Conservation (phyloP, 2,329 filamentous ascomycete species). For the Colletotrichum endophyticum region DNA sequence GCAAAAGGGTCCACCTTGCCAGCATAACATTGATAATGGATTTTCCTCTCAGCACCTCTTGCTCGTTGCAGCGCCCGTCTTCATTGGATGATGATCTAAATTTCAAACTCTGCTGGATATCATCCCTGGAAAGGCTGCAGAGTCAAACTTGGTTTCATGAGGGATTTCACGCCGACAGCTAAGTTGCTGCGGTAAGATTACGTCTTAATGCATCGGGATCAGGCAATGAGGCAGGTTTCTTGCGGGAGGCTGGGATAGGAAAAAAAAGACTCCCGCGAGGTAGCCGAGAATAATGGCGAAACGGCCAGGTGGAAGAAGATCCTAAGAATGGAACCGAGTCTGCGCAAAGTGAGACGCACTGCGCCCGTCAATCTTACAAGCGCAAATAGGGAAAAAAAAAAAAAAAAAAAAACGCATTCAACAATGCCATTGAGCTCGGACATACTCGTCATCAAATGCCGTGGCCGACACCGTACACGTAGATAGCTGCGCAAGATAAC, state of each 20-base stretch:
- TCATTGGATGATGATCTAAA: constrained; percentile 12
- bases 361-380: not conserved
- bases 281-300: constrained; percentile 19
- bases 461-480: not conserved
- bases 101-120: constrained; percentile 1
- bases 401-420: not conserved
- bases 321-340: not conserved
- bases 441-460: not conserved
- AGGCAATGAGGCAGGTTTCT: not conserved
- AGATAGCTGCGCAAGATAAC: not conserved
- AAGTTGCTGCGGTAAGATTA: constrained; percentile 14
- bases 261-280: not conserved
- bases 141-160: constrained; percentile 19
- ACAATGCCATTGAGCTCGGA: not conserved
- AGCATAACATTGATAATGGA: constrained; percentile 20
- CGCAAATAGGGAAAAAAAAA: not conserved
- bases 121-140: constrained; percentile 17
- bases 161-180: constrained; percentile 11
- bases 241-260: not conserved
- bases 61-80: not conserved
- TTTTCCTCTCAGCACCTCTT: not conserved
- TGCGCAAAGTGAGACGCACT: not conserved
- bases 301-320: not conserved
- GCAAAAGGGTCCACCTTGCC: constrained; percentile 1
- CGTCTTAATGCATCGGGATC: constrained; percentile 19